These are phyloP conservation scores for Phymatotrichopsis omnivora DNA, from an alignment of 2,329 filamentous ascomycete species.

Conservation along the genomic window DNA sequence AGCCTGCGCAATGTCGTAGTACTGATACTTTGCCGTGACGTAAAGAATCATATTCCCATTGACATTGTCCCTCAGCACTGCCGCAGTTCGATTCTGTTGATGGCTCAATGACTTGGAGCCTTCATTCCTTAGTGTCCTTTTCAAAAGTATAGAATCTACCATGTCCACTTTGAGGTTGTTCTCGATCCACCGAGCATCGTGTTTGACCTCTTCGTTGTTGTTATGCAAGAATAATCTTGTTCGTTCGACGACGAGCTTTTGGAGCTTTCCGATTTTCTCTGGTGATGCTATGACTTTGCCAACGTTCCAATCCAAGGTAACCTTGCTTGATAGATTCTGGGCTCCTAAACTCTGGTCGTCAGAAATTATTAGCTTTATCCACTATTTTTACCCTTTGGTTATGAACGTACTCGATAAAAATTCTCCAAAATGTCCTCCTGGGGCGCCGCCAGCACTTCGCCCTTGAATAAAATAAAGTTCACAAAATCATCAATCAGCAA, in stretches of 20 bases:
- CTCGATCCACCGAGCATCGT: slow-evolving; percentile 84
- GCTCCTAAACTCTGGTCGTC: slow-evolving; percentile 63
- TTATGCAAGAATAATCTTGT: slow-evolving; percentile 84
- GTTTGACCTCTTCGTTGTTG: slow-evolving; percentile 66
- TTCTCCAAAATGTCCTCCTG: slow-evolving; percentile 78
- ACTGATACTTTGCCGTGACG: slow-evolving; percentile 62
- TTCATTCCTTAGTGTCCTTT: slow-evolving; percentile 26
- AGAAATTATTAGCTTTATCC: too few species aligned
- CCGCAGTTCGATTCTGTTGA: slow-evolving; percentile 59
- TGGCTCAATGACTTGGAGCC: slow-evolving; percentile 25
- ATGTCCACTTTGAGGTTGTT: slow-evolving; percentile 68
- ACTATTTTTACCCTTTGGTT: too few species aligned
- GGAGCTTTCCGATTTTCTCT: slow-evolving; percentile 52
- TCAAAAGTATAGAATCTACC: slow-evolving; percentile 65
- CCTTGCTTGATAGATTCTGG: slow-evolving; percentile 61
- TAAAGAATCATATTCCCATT: slow-evolving; percentile 47
- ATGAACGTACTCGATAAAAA: slow-evolving; percentile 53
- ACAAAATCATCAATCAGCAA: slow-evolving; percentile 81
- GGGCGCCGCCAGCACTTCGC: slow-evolving; percentile 72
- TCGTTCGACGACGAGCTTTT: slow-evolving; percentile 75
- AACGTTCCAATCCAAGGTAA: slow-evolving; percentile 37
- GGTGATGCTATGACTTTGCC: slow-evolving; percentile 17
- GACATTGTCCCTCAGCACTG: slow-evolving; percentile 36
- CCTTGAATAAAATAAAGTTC: slow-evolving; percentile 79
- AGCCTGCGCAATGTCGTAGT: slow-evolving; percentile 86